These are phyloP conservation scores for Cryptosporidium muris DNA, from an alignment of 169 alveolate genomes.

Conservation along the genomic window DNA sequence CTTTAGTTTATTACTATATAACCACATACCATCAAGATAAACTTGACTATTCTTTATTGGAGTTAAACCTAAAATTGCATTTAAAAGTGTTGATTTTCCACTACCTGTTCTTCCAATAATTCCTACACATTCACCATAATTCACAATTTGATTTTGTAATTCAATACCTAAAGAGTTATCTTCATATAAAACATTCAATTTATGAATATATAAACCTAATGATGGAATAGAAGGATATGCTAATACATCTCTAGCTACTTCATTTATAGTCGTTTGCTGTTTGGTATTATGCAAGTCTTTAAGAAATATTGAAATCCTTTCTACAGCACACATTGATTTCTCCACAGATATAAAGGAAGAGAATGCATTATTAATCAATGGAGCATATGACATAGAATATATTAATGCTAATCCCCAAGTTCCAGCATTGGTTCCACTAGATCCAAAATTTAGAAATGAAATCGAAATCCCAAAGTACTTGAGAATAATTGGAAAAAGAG, in stretches of 20 bases:
- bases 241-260: too few species aligned
- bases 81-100: slow-evolving; percentile 57
- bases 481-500: slow-evolving; percentile 24
- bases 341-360: slow-evolving; percentile 37
- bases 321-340: slow-evolving; percentile 69
- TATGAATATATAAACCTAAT: slow-evolving; percentile 35
- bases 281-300: neutral
- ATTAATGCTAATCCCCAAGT: slow-evolving; percentile 65
- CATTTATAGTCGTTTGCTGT: too few species aligned
- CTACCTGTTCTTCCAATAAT: slow-evolving; percentile 66
- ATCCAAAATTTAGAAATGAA: neutral
- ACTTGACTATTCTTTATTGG: slow-evolving; percentile 13
- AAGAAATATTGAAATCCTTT: slow-evolving; percentile 39
- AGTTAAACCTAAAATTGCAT: slow-evolving; percentile 37
- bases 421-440: slow-evolving; percentile 22
- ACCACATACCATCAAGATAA: slow-evolving; percentile 21
- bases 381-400: slow-evolving; percentile 62
- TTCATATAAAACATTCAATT: slow-evolving; percentile 23
- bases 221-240: neutral
- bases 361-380: slow-evolving; percentile 35
- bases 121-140: slow-evolving; percentile 59
- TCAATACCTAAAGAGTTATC: slow-evolving; percentile 50
- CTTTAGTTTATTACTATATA: slow-evolving; percentile 31
- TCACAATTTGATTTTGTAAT: slow-evolving; percentile 16
- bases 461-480: slow-evolving; percentile 19